A percentile compares a stretch with the other conserved stretches of the same genome.
Conservation (phyloP, 805 yeast species). For the Zygosaccharomyces pseudorouxii region DNA sequence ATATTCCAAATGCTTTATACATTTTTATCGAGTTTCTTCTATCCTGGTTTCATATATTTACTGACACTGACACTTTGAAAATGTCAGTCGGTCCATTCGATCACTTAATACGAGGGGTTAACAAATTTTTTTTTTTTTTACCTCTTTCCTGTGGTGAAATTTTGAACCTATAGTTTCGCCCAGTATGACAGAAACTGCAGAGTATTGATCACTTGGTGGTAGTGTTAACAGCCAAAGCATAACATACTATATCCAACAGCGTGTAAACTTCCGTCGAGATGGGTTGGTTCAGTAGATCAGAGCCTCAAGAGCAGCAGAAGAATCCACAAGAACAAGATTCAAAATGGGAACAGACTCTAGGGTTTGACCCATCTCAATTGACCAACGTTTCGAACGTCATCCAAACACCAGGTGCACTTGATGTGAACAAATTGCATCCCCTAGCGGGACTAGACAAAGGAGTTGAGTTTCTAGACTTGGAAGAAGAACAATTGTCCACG, state of each 20-base stretch:
- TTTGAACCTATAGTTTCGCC: conserved; percentile 1
- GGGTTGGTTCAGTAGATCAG: conserved; percentile 8
- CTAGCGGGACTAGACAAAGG: conserved; percentile 88
- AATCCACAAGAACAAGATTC: conserved; percentile 16
- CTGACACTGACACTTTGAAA: conserved; percentile 1
- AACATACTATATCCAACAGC: neutral
- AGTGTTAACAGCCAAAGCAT: neutral
- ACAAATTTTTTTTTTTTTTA: neutral
- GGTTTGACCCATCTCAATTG: conserved; percentile 63
- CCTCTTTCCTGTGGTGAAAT: neutral
- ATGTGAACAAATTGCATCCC: conserved; percentile 76
- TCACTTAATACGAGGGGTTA: neutral
- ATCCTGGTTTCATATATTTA: neutral
- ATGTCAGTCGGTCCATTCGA: neutral
- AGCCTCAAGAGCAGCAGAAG: conserved; percentile 13
- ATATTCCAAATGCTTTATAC: neutral
- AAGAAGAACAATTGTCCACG: conserved; percentile 70
- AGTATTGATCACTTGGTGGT: neutral
- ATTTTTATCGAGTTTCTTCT: neutral
- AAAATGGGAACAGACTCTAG: conserved; percentile 32
- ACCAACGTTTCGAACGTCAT: conserved; percentile 60
- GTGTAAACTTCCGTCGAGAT: neutral
- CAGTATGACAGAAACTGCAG: neutral
- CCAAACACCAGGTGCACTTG: conserved; percentile 57
- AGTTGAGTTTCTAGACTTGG: conserved; percentile 84